phyloP scores from a whole-genome alignment of 2,329 filamentous ascomycete species.

The Purpureocillium takamizusanense region DNA sequence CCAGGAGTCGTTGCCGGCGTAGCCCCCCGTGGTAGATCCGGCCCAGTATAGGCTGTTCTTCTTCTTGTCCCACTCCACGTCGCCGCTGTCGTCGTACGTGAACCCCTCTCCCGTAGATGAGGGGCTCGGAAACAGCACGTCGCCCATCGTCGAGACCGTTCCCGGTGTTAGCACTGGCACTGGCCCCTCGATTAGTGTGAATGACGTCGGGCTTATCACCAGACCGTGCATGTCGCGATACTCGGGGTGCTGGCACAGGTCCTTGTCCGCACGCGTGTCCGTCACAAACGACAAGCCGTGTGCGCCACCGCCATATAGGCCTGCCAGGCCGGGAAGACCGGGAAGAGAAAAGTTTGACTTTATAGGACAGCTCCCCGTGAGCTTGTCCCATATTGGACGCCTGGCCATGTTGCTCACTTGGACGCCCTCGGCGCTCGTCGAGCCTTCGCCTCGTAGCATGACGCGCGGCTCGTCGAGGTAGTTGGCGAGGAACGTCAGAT shows the following conservation, averaged over 20 bases:
- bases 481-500: constrained; percentile 35
- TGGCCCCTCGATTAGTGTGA: constrained; percentile 26
- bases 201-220: constrained; percentile 30
- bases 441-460: constrained; percentile 14
- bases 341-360: too few species aligned
- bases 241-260: constrained; percentile 36
- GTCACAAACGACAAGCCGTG: constrained; percentile 27
- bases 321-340: too few species aligned
- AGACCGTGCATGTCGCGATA: constrained; percentile 35
- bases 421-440: constrained; percentile 1
- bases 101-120: constrained; percentile 35
- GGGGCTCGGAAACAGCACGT: constrained; percentile 43
- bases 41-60: constrained; percentile 45
- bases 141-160: constrained; percentile 35
- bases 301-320: not conserved
- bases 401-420: constrained; percentile 17
- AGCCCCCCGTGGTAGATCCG: constrained; percentile 44
- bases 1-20: constrained; percentile 26
- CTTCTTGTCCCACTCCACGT: constrained; percentile 40
- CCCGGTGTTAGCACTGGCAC: constrained; percentile 39
- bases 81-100: constrained; percentile 28
- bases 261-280: constrained; percentile 14
- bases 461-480: constrained; percentile 38
- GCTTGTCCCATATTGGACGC: constrained; percentile 17
- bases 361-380: constrained; percentile 22